Evolutionary conservation across 2,329 filamentous ascomycete genomes (phyloP).

Genomic region (Alternaria brassicae): DNA sequence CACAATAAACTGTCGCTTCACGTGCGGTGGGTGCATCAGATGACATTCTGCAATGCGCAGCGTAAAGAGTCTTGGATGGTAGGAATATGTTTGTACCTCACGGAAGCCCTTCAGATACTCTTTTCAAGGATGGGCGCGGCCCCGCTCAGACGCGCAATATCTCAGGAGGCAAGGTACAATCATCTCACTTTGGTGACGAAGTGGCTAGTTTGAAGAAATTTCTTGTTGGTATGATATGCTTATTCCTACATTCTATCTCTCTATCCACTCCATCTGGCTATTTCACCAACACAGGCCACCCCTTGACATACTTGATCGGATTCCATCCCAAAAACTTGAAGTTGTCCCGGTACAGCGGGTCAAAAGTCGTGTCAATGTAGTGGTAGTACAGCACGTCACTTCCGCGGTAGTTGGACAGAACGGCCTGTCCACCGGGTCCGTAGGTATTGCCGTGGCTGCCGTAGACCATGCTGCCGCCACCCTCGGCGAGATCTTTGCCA

Average conservation of each 20-base stretch:
- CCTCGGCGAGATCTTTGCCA: slow-evolving; percentile 52
- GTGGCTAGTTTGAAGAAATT: too few relatives aligned
- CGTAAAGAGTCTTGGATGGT: too few relatives aligned
- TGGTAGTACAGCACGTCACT: slow-evolving; percentile 28
- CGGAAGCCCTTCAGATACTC: too few relatives aligned
- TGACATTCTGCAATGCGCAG: too few relatives aligned
- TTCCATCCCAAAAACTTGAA: background rate
- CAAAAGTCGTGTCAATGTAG: slow-evolving; percentile 12
- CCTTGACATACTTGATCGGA: background rate
- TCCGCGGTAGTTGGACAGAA: slow-evolving; percentile 17
- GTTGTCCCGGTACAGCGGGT: slow-evolving; percentile 1
- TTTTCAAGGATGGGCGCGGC: too few relatives aligned
- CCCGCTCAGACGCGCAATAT: too few relatives aligned
- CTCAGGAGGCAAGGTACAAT: too few relatives aligned
- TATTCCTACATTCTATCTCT: background rate
- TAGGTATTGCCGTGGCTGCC: slow-evolving; percentile 57
- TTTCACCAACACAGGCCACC: background rate
- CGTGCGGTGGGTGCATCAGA: too few relatives aligned
- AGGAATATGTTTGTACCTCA: too few relatives aligned
- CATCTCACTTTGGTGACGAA: too few relatives aligned
- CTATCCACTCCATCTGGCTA: background rate
- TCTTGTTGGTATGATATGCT: background rate
- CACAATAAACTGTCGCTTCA: too few relatives aligned
- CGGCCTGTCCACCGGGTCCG: slow-evolving; percentile 29
- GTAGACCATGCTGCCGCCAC: slow-evolving; percentile 66